A percentile compares a stretch with the other conserved stretches of the same genome.
These are phyloP conservation scores for Brassica cretica DNA, from an alignment of 345 rosid genomes.

Conservation along the genomic window DNA sequence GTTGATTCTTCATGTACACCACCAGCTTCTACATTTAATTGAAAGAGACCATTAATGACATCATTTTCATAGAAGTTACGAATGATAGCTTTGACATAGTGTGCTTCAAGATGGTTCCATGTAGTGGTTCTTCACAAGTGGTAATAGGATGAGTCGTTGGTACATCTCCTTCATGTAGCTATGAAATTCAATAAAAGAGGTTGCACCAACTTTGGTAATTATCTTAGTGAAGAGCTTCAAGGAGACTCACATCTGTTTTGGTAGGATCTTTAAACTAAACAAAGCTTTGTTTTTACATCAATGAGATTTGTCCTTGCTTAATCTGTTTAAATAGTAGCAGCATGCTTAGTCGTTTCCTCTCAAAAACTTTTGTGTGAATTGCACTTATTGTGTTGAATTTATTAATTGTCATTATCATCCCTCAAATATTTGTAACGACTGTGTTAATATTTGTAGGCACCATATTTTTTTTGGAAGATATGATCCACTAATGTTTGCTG, in stretches of 20 bases:
- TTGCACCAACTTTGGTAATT: neutral
- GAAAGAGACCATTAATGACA: neutral
- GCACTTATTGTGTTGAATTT: neutral
- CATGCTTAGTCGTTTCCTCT: neutral
- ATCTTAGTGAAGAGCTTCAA: neutral
- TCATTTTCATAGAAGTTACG: neutral
- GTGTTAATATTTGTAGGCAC: neutral
- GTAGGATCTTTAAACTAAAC: too few relatives aligned
- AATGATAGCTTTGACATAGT: neutral
- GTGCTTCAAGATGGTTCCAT: neutral
- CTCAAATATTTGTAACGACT: neutral
- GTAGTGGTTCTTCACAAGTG: neutral
- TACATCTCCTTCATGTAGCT: neutral
- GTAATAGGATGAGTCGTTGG: neutral
- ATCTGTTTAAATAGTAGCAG: neutral
- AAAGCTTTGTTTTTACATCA: too few relatives aligned
- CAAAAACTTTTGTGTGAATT: neutral
- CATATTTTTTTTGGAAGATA: neutral
- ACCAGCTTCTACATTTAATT: neutral
- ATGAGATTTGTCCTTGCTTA: neutral
- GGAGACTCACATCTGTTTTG: neutral
- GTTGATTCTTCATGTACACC: neutral
- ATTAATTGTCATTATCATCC: neutral
- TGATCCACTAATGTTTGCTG: neutral
- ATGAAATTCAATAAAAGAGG: neutral